Conservation (phyloP, 352 stramenopile species). For the Halophytophthora batemanensis region DNA sequence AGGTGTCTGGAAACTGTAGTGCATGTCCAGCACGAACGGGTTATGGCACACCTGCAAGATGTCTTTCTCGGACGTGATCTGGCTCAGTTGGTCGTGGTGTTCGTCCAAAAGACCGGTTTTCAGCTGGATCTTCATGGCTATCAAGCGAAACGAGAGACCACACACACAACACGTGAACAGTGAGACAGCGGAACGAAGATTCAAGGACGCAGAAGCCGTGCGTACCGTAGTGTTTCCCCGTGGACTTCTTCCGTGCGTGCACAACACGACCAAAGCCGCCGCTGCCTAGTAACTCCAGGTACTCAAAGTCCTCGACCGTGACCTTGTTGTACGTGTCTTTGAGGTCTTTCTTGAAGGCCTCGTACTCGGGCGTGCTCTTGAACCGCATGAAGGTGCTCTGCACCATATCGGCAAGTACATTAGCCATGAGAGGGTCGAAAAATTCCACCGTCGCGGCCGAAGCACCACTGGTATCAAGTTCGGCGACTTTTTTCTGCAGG, state of each 20-base stretch:
- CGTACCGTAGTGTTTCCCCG: constrained; percentile 86
- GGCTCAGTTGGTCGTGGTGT: constrained; percentile 76
- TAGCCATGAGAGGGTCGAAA: constrained; percentile 63
- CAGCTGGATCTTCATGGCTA: constrained; percentile 91
- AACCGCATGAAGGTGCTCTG: constrained; percentile 83
- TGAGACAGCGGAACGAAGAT: not conserved
- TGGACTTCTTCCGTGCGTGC: constrained; percentile 88
- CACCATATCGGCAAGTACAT: constrained; percentile 74
- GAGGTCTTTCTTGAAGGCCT: constrained; percentile 68
- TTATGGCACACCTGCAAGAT: constrained; percentile 87
- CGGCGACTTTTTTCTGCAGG: constrained; percentile 58
- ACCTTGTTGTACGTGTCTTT: constrained; percentile 88
- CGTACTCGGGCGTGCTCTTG: constrained; percentile 66
- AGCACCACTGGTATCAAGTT: constrained; percentile 38
- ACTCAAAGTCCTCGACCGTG: constrained; percentile 82
- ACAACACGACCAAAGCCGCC: constrained; percentile 90
- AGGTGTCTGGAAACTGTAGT: constrained; percentile 89
- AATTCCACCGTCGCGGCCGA: constrained; percentile 55
- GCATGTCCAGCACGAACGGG: constrained; percentile 87
- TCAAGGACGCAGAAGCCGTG: not conserved
- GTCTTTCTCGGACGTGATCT: constrained; percentile 89
- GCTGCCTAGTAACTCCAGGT: constrained; percentile 82
- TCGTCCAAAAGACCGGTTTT: constrained; percentile 87
- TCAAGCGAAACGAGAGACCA: not conserved
- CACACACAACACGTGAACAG: not conserved